Conservation (phyloP, 2,329 filamentous ascomycete genomes). For the Fusarium chlamydosporum region DNA sequence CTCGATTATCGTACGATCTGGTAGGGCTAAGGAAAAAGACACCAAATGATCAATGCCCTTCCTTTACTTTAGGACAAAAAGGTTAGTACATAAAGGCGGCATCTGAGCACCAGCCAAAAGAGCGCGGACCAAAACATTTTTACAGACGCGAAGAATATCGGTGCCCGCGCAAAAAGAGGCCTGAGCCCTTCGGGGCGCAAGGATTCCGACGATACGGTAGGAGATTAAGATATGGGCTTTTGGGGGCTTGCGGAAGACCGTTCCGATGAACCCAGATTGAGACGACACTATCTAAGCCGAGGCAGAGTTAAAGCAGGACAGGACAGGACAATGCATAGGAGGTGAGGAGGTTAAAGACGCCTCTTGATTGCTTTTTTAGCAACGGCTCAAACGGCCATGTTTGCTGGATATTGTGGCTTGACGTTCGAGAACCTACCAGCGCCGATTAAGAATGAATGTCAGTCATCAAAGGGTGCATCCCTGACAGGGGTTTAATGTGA, state of each 20-base stretch:
- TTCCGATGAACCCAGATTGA: slow-evolving; percentile 16
- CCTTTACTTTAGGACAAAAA: slow-evolving; percentile 3
- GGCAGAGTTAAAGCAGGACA: slow-evolving; percentile 2
- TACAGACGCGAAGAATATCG: slow-evolving; percentile 11
- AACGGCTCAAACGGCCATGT: slow-evolving; percentile 3
- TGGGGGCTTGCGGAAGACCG: slow-evolving; percentile 22
- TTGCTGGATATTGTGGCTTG: slow-evolving; percentile 27
- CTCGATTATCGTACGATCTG: slow-evolving; percentile 15
- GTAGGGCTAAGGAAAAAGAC: slow-evolving; percentile 8
- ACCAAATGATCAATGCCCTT: slow-evolving; percentile 26
- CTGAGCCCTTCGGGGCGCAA: slow-evolving; percentile 16
- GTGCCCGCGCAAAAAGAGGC: slow-evolving; percentile 15
- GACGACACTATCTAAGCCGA: slow-evolving; percentile 8
- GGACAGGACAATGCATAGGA: background rate
- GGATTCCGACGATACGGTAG: slow-evolving; percentile 14
- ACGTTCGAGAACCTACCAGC: slow-evolving; percentile 13
- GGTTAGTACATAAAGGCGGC: slow-evolving; percentile 6
- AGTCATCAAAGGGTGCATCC: slow-evolving; percentile 12
- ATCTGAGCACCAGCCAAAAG: slow-evolving; percentile 20
- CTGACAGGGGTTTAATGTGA: slow-evolving; percentile 21
- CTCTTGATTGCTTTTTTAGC: slow-evolving; percentile 14
- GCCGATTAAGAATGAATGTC: slow-evolving; percentile 6
- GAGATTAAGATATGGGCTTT: slow-evolving; percentile 18
- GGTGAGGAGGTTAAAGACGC: background rate
- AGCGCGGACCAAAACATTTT: slow-evolving; percentile 6